Conservation (phyloP, 2,329 filamentous ascomycete genomes). For the Cryphonectria carpinicola region DNA sequence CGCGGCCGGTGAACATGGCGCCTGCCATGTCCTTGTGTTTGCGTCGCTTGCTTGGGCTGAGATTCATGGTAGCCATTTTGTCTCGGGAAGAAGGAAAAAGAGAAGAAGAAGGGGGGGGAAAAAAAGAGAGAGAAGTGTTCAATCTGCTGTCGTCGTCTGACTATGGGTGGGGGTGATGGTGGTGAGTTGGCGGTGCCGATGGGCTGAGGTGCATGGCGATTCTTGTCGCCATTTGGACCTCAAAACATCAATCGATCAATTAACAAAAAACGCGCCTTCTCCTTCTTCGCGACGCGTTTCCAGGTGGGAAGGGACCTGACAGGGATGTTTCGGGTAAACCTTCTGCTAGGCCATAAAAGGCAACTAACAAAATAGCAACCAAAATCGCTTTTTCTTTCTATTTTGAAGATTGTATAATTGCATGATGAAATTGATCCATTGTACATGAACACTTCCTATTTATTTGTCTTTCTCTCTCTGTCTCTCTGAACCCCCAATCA, state of each 20-base stretch:
- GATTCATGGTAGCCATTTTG: conserved; percentile 31
- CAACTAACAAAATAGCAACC: conserved; percentile 11
- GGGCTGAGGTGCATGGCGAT: conserved; percentile 1
- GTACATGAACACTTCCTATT: neutral
- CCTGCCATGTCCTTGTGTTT: conserved; percentile 29
- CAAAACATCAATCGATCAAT: conserved; percentile 31
- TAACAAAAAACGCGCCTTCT: conserved; percentile 32
- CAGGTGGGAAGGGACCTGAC: neutral
- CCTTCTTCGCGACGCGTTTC: conserved; percentile 7
- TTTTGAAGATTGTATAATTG: neutral
- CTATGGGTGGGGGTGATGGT: neutral
- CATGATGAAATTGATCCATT: neutral
- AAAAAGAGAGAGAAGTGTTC: neutral
- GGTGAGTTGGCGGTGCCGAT: too few species aligned
- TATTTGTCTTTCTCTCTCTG: neutral
- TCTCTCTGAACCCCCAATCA: neutral
- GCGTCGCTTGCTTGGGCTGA: conserved; percentile 35
- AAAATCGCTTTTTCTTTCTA: neutral
- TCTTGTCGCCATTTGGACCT: conserved; percentile 3
- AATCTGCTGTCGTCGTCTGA: neutral
- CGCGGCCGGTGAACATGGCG: conserved; percentile 29
- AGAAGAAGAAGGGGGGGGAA: too few species aligned
- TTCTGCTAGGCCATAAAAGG: neutral
- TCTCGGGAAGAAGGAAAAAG: neutral
- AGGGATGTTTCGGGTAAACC: neutral